A percentile compares a stretch with the other conserved stretches of the same genome.
phyloP scores from a whole-genome alignment of 1,284 basidiomycete species.

The Chondrostereum purpureum region DNA sequence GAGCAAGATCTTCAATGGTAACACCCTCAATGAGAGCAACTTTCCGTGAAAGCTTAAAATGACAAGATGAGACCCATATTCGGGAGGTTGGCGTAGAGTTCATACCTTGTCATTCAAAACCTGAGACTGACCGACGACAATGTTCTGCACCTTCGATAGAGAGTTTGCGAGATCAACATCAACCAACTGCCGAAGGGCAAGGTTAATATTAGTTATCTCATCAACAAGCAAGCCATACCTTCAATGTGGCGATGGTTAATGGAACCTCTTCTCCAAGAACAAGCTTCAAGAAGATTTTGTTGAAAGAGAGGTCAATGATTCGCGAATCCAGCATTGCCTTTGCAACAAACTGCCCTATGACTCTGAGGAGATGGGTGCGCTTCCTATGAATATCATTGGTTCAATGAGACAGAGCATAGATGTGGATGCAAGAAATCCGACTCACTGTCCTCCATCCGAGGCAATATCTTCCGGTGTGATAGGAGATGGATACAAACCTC shows the following conservation, averaged over 20 bases:
- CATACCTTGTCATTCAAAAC: conserved; percentile 49
- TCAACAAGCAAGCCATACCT: conserved; percentile 38
- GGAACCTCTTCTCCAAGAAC: conserved; percentile 83
- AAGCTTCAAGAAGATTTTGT: conserved; percentile 86
- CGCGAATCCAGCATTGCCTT: conserved; percentile 96
- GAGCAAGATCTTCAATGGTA: conserved; percentile 78
- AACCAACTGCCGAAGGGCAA: conserved; percentile 52
- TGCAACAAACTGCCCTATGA: conserved; percentile 96
- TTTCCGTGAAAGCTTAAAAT: conserved; percentile 42
- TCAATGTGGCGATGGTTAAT: conserved; percentile 75
- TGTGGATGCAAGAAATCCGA: conserved; percentile 14
- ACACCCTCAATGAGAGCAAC: conserved; percentile 53
- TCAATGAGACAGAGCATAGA: neutral
- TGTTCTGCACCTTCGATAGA: conserved; percentile 69
- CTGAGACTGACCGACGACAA: conserved; percentile 35
- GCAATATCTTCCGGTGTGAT: conserved; percentile 57
- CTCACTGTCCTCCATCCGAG: conserved; percentile 68
- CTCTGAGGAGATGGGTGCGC: conserved; percentile 77
- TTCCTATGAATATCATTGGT: conserved; percentile 39
- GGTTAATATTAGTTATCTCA: conserved; percentile 7
- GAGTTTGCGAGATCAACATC: conserved; percentile 85
- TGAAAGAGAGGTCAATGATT: conserved; percentile 94
- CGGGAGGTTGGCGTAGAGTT: too few relatives aligned
- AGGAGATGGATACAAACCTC: conserved; percentile 87
- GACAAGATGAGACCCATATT: conserved; percentile 8